Evolutionary conservation across 1,284 basidiomycete genomes (phyloP).

Genomic region (Amylostereum chailletii): DNA sequence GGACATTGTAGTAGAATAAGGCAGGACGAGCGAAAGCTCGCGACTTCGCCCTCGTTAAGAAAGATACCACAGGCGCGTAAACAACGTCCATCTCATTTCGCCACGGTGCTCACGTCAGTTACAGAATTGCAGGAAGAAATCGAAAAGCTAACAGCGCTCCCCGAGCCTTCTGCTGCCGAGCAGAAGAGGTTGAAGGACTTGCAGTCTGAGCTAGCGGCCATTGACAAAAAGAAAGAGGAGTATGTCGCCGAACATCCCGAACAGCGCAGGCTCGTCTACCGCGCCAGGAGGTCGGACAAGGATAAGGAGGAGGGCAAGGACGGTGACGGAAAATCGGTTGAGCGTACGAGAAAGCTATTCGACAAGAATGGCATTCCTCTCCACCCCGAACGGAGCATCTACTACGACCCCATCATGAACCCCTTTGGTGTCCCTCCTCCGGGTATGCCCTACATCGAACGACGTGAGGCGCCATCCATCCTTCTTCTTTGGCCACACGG

Average conservation of each 20-base stretch:
- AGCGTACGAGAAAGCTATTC: conserved; percentile 59
- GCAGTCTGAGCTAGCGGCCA: conserved; percentile 70
- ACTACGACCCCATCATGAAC: conserved; percentile 91
- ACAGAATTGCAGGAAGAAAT: conserved; percentile 71
- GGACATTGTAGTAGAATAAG: conserved; percentile 72
- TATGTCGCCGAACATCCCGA: conserved; percentile 90
- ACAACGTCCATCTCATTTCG: background rate
- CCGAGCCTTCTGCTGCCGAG: conserved; percentile 38
- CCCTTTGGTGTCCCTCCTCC: conserved; percentile 94
- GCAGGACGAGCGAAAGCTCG: conserved; percentile 66
- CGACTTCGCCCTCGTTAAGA: conserved; percentile 80
- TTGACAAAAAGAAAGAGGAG: conserved; percentile 80
- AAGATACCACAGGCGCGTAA: conserved; percentile 68
- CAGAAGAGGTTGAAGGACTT: conserved; percentile 52
- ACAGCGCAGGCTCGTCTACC: conserved; percentile 71
- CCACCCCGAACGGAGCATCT: conserved; percentile 84
- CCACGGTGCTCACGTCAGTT: background rate
- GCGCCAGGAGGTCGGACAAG: conserved; percentile 32
- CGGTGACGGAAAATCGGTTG: conserved; percentile 20
- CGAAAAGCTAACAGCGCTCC: conserved; percentile 43
- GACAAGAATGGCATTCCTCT: conserved; percentile 75
- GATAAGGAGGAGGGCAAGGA: conserved; percentile 35
- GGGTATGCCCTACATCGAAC: conserved; percentile 89
- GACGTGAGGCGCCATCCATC: conserved; percentile 42
- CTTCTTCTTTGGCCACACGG: background rate